Conservation (phyloP, 2,329 filamentous ascomycete genomes). For the Dendryphion nanum region DNA sequence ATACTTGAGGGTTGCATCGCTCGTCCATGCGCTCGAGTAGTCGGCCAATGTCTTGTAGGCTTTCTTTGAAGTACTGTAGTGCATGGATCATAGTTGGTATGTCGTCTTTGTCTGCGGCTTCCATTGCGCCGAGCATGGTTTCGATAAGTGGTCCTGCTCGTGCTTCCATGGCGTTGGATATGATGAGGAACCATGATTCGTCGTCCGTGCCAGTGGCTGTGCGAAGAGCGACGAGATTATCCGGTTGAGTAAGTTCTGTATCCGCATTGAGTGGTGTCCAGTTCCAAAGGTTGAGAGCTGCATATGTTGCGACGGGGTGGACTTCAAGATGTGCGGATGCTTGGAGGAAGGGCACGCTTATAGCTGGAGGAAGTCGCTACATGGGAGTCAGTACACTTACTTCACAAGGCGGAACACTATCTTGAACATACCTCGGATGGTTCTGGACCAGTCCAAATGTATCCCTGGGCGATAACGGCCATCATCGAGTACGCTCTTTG, state of each 20-base stretch:
- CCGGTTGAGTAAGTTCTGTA: conserved; percentile 26
- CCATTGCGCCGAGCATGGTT: conserved; percentile 48
- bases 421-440: conserved; percentile 61
- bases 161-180: conserved; percentile 54
- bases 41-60: conserved; percentile 39
- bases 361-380: conserved; percentile 29
- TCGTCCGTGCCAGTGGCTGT: conserved; percentile 35
- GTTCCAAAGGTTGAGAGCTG: conserved; percentile 36
- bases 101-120: conserved; percentile 43
- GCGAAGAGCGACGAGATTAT: conserved; percentile 27
- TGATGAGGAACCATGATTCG: conserved; percentile 48
- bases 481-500: conserved; percentile 73
- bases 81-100: conserved; percentile 39
- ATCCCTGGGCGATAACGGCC: conserved; percentile 70
- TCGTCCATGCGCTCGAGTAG: conserved; percentile 54
- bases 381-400: too few species aligned
- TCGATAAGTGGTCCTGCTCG: conserved; percentile 47
- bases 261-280: conserved; percentile 20
- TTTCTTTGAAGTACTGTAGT: conserved; percentile 41
- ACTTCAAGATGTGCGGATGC: conserved; percentile 32
- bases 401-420: neutral
- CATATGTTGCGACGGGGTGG: conserved; percentile 34
- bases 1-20: conserved; percentile 47
- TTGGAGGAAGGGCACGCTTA: conserved; percentile 29
- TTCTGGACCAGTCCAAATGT: conserved; percentile 74